phyloP scores from a whole-genome alignment of 2,329 filamentous ascomycete species.

The Plenodomus biglobosus region DNA sequence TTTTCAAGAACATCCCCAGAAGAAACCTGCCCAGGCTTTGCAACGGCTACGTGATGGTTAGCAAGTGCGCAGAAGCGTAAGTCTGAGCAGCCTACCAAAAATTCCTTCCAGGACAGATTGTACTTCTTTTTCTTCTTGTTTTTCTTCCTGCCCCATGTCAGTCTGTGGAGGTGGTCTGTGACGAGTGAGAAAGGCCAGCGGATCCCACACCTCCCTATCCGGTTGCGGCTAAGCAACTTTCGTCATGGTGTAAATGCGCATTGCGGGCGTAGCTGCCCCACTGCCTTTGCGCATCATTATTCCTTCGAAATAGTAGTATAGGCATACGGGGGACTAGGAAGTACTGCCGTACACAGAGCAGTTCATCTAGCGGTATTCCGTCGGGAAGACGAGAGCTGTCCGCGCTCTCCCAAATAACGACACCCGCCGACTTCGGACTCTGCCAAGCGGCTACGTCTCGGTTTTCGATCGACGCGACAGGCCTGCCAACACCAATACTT shows the following conservation, averaged over 20 bases:
- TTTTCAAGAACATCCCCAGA: conserved; percentile 29
- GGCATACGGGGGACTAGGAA: no score
- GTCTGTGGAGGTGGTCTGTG: background rate
- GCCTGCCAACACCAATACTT: background rate
- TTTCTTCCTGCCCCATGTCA: background rate
- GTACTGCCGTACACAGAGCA: background rate
- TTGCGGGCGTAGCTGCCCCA: no score
- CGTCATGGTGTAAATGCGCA: background rate
- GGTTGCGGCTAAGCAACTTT: background rate
- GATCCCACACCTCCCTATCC: no score
- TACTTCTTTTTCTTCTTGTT: no score
- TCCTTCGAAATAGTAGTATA: background rate
- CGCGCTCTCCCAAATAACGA: background rate
- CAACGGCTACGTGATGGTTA: conserved; percentile 14
- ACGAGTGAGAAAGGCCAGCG: no score
- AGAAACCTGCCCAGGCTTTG: conserved; percentile 25
- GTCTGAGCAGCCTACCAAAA: conserved; percentile 17
- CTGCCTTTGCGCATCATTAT: background rate
- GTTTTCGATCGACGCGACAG: background rate
- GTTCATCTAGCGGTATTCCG: background rate
- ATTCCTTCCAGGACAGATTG: conserved; percentile 28
- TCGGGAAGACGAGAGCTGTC: background rate
- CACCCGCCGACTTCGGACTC: conserved; percentile 5
- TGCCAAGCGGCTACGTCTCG: background rate
- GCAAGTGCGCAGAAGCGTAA: background rate